A percentile compares a stretch with the other conserved stretches of the same genome.
Evolutionary conservation across 1,139 yeast species (phyloP).

Genomic region (Magnusiomyces magnusii): DNA sequence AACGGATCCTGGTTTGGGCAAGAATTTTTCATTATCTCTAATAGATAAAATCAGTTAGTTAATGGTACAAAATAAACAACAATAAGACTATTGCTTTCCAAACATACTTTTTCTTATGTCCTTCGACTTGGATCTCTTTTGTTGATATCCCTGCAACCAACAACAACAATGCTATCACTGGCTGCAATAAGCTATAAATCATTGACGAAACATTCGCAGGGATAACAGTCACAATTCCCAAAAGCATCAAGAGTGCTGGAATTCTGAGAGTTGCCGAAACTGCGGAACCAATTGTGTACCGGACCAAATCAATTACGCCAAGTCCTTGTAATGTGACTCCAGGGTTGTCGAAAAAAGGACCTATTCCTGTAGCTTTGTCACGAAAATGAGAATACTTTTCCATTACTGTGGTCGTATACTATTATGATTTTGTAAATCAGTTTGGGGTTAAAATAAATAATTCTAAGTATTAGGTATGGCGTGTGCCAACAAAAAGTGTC

Average conservation of each 20-base stretch:
- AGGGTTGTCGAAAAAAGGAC: constrained; percentile 32
- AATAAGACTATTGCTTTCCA: not conserved
- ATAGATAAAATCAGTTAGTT: too few relatives aligned
- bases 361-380: constrained; percentile 38
- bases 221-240: constrained; percentile 17
- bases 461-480: too few relatives aligned
- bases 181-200: constrained; percentile 13
- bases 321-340: constrained; percentile 4
- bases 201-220: constrained; percentile 16
- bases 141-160: constrained; percentile 13
- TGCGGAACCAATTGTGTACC: constrained; percentile 15
- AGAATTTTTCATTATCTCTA: constrained; percentile 4
- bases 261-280: constrained; percentile 22
- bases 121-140: constrained; percentile 17
- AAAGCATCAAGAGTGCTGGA: constrained; percentile 21
- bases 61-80: not conserved
- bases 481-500: too few relatives aligned
- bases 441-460: too few relatives aligned
- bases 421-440: not conserved
- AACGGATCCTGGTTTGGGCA: constrained; percentile 32
- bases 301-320: not conserved
- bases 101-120: constrained; percentile 15
- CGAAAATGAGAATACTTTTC: constrained; percentile 38
- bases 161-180: constrained; percentile 21
- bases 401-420: constrained; percentile 22